Base-by-base conservation (phyloP, 192 early-diverging fungal species). In the Umbelopsis ramanniana region DNA sequence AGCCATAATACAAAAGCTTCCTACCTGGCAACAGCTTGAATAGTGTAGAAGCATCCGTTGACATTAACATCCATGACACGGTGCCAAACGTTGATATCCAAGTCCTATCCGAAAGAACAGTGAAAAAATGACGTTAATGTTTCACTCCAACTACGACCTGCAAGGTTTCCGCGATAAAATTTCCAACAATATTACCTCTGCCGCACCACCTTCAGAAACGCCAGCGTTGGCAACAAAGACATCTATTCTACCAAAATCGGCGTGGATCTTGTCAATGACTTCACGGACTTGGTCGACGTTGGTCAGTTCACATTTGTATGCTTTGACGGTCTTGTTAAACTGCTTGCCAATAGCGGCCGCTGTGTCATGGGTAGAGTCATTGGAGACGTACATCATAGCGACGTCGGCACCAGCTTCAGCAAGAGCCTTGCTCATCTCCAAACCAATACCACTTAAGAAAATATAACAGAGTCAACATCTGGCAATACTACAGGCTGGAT, bases 191-290 rank as follows among this genome's bases (percentile, higher is more conserved):
- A 1, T 43, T 22, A 79, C 78, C 72, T 78, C 77, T 3, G 69
- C 15, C 14, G 69, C 14, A 24, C 73, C 78, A 37, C 67, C 71
- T 38, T 60, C 68, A 40, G 67, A 66, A 40, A 79, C 50, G 60
- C 78, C 78, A 29, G 78, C 78, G 33, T 79, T 79, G 33, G 74
- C 78, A 12, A 79, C 74, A 57, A 79, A 73, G 47, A 79, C 73
- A 46, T 79, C 74, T 35, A 79, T 70, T 33, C 38, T 50, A n/a
- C 74, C 71, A 72, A 68, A 79, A n/a, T 81, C 77, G 3, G 70
- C 43, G 14, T 72, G 73, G 21, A 78, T 73, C 29, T 71, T 48
- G 52, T 73, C 72, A 22, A 77, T 73, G 17, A 72, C 53, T 22
- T 50, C 55, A 37, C 53, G 52, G 12, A 77, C 76, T 22, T 55